Conservation (phyloP, 768 basidiomycete genomes). For the Tulasnella sp. region DNA sequence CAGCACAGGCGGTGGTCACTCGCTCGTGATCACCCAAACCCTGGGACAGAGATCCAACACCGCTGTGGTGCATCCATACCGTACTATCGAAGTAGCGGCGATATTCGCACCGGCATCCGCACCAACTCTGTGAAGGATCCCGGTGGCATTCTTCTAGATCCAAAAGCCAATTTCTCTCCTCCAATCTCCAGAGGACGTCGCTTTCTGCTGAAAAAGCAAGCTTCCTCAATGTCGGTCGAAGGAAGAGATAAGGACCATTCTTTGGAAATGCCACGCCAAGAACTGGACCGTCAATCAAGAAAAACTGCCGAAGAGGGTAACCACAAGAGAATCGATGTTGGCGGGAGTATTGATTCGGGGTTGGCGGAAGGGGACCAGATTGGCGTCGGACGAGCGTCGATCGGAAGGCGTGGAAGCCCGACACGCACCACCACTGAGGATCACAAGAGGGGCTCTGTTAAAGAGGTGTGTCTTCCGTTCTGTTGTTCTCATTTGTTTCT, state of each 20-base stretch:
- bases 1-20: too few species aligned
- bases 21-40: too few species aligned
- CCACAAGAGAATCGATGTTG: slow-evolving; percentile 3
- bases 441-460: slow-evolving; percentile 14
- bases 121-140: neutral
- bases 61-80: too few species aligned
- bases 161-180: neutral
- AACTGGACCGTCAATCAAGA: neutral
- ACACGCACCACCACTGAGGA: neutral
- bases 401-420: neutral
- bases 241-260: slow-evolving; percentile 8
- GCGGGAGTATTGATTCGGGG: slow-evolving; percentile 5
- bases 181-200: neutral
- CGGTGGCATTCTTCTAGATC: neutral
- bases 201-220: neutral
- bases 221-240: neutral
- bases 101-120: neutral
- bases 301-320: neutral
- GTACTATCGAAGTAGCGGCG: neutral
- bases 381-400: neutral
- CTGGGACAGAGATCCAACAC: too few species aligned
- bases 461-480: slow-evolving; percentile 7
- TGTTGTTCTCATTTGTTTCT: neutral
- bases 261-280: neutral
- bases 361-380: neutral